Conservation (phyloP, 805 yeast species). For the Yamadazyma tumulicola region DNA sequence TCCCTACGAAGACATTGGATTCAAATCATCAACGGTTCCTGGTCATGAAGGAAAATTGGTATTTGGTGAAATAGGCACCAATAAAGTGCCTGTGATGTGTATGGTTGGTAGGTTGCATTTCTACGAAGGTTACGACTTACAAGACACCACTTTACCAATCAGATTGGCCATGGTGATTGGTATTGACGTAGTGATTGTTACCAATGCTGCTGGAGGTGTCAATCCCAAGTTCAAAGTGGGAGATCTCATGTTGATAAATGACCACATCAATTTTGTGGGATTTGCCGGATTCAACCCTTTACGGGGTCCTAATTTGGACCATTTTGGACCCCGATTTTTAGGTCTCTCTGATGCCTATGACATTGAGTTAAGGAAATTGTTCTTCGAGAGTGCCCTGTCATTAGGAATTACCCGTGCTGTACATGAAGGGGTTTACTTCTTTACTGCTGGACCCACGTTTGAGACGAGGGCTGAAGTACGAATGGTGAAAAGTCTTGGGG, state of each 20-base stretch:
- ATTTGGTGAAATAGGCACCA: slow-evolving; percentile 70
- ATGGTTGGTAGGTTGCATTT: slow-evolving; percentile 93
- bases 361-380: slow-evolving; percentile 58
- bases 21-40: slow-evolving; percentile 74
- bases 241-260: slow-evolving; percentile 85
- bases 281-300: slow-evolving; percentile 84
- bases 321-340: slow-evolving; percentile 81
- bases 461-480: slow-evolving; percentile 93
- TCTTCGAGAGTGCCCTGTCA: slow-evolving; percentile 49
- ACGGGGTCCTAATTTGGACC: slow-evolving; percentile 78
- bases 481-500: slow-evolving; percentile 67
- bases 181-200: slow-evolving; percentile 62
- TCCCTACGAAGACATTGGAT: slow-evolving; percentile 66
- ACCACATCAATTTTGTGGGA: slow-evolving; percentile 90
- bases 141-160: slow-evolving; percentile 80
- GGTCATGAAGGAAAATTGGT: slow-evolving; percentile 87
- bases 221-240: slow-evolving; percentile 69
- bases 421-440: slow-evolving; percentile 84
- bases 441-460: slow-evolving; percentile 90
- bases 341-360: slow-evolving; percentile 91
- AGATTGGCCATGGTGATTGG: slow-evolving; percentile 69
- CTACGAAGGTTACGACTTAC: slow-evolving; percentile 87
- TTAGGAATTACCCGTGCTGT: slow-evolving; percentile 53
- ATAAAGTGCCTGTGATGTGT: slow-evolving; percentile 75
- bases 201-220: slow-evolving; percentile 97